Evolutionary conservation across 257 asterid genomes (phyloP).

Genomic region (Nicotiana undulata): DNA sequence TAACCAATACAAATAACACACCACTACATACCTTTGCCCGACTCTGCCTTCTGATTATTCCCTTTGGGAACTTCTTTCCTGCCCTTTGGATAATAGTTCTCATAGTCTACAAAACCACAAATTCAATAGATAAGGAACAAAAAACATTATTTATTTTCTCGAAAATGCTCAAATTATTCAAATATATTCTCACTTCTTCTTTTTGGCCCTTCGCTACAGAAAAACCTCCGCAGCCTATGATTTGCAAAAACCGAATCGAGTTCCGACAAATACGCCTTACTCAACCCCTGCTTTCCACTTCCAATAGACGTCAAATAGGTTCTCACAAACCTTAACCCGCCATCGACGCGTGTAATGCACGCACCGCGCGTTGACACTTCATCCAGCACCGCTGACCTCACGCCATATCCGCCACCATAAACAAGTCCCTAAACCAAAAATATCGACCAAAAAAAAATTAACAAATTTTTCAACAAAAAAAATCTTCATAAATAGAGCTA

Average conservation of each 20-base stretch:
- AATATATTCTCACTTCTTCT: slow-evolving; percentile 34
- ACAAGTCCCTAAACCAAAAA: neutral
- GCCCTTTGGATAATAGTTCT: slow-evolving; percentile 50
- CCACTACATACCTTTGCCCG: slow-evolving; percentile 38
- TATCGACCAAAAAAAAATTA: neutral
- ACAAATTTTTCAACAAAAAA: neutral
- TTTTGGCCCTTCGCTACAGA: slow-evolving; percentile 54
- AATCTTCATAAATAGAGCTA: neutral
- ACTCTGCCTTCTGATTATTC: slow-evolving; percentile 36
- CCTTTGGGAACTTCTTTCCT: slow-evolving; percentile 49
- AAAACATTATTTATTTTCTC: neutral
- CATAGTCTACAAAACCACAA: slow-evolving; percentile 48
- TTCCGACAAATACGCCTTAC: slow-evolving; percentile 18
- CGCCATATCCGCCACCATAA: slow-evolving; percentile 24
- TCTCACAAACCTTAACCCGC: slow-evolving; percentile 38
- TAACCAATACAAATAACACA: neutral
- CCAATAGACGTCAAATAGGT: slow-evolving; percentile 46
- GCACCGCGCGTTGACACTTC: slow-evolving; percentile 24
- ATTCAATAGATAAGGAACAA: neutral
- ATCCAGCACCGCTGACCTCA: slow-evolving; percentile 22
- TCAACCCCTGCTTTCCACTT: slow-evolving; percentile 29
- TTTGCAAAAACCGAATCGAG: slow-evolving; percentile 19
- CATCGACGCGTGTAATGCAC: slow-evolving; percentile 20
- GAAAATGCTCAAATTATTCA: neutral
- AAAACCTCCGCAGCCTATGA: slow-evolving; percentile 45